phyloP scores from a whole-genome alignment of 257 asterid genomes.

The Nicotiana undulata region DNA sequence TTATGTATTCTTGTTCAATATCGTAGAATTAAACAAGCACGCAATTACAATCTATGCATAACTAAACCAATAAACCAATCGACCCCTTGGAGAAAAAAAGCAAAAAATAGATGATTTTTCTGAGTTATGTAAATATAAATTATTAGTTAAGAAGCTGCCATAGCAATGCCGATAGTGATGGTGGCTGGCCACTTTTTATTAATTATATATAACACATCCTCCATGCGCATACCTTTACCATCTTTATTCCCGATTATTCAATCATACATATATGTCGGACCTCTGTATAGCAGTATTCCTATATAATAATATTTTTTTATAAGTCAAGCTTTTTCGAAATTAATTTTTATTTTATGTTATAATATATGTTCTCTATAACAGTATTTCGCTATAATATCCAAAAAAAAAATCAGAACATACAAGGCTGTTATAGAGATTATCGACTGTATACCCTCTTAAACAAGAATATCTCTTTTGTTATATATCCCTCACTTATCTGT shows the following conservation, averaged over 20 bases:
- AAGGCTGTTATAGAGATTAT: too few relatives aligned
- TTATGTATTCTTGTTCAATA: too few relatives aligned
- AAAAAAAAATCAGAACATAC: too few relatives aligned
- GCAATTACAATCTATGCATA: too few relatives aligned
- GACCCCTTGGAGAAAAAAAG: neutral
- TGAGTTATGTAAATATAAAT: neutral
- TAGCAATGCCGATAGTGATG: neutral
- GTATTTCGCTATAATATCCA: too few relatives aligned
- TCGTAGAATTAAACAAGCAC: too few relatives aligned
- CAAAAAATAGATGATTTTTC: neutral
- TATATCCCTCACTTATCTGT: conserved; percentile 10
- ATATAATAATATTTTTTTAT: too few relatives aligned
- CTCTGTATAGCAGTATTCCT: too few relatives aligned
- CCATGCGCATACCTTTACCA: conserved; percentile 23
- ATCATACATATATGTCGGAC: conserved; percentile 18
- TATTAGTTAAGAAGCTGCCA: conserved; percentile 1
- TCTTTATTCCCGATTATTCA: conserved; percentile 17
- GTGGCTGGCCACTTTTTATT: conserved; percentile 15
- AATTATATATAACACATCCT: conserved; percentile 13
- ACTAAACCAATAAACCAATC: neutral
- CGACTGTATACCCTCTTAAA: conserved; percentile 23
- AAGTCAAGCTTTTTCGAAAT: too few relatives aligned
- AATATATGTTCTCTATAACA: too few relatives aligned
- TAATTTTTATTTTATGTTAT: too few relatives aligned
- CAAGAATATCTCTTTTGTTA: conserved; percentile 27